A percentile compares a stretch with the other conserved stretches of the same genome.
Conservation (phyloP, 2,329 filamentous ascomycete genomes). For the Epichloe uncinata region DNA sequence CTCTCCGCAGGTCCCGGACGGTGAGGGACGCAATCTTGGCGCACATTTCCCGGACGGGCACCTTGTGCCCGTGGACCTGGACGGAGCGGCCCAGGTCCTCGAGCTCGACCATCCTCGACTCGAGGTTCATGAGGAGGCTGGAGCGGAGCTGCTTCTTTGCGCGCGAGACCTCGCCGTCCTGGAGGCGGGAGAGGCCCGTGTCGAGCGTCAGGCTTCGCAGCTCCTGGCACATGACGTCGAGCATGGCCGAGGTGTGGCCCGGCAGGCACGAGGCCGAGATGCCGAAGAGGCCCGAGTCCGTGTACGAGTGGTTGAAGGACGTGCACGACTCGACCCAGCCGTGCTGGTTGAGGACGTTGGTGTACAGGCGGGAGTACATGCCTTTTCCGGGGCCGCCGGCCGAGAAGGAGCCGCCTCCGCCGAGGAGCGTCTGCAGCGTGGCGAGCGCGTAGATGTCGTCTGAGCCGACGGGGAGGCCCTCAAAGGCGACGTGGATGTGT, state of each 20-base stretch:
- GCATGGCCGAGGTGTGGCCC: slow-evolving; percentile 64
- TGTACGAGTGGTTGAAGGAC: slow-evolving; percentile 96
- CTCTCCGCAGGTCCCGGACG: slow-evolving; percentile 65
- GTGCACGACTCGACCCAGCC: slow-evolving; percentile 95
- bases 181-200: slow-evolving; percentile 58
- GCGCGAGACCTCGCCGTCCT: slow-evolving; percentile 66
- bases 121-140: slow-evolving; percentile 90
- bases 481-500: slow-evolving; percentile 91
- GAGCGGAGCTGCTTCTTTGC: slow-evolving; percentile 95
- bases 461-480: slow-evolving; percentile 80
- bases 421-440: slow-evolving; percentile 87
- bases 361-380: slow-evolving; percentile 97
- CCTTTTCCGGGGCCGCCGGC: slow-evolving; percentile 95
- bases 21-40: slow-evolving; percentile 70
- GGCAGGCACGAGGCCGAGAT: slow-evolving; percentile 81
- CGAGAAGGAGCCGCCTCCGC: slow-evolving; percentile 91
- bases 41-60: slow-evolving; percentile 91
- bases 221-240: slow-evolving; percentile 91
- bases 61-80: slow-evolving; percentile 88
- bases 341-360: slow-evolving; percentile 93
- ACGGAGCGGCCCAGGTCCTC: slow-evolving; percentile 92
- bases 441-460: slow-evolving; percentile 94
- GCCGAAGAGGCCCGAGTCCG: slow-evolving; percentile 87
- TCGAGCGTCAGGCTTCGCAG: slow-evolving; percentile 66
- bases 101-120: slow-evolving; percentile 92